phyloP scores from a whole-genome alignment of 176 grass and related monocot genomes.

The Musa schizocarpa region DNA sequence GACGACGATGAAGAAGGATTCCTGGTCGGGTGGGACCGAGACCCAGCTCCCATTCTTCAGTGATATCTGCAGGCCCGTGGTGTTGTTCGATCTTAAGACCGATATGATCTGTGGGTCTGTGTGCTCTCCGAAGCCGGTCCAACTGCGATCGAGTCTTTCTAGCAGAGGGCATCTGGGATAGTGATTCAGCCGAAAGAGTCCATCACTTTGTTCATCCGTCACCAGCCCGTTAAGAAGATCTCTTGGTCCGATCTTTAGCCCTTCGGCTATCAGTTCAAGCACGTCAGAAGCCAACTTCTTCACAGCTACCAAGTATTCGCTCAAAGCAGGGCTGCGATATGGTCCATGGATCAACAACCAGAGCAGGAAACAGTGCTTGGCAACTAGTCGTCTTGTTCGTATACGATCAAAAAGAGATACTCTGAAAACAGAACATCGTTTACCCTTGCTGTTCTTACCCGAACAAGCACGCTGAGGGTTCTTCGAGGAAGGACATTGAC shows the following conservation, averaged over 20 bases:
- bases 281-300: slow-evolving; percentile 2
- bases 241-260: neutral
- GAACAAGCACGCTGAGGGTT: slow-evolving; percentile 30
- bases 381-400: neutral
- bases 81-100: slow-evolving; percentile 10
- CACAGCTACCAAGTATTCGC: neutral
- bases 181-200: slow-evolving; percentile 11
- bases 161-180: slow-evolving; percentile 14
- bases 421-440: too few species aligned
- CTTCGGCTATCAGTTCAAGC: slow-evolving; percentile 13
- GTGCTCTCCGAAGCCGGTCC: slow-evolving; percentile 20
- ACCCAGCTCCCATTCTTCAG: slow-evolving; percentile 16
- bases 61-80: slow-evolving; percentile 1
- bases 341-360: neutral
- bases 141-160: slow-evolving; percentile 5
- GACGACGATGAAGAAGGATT: slow-evolving; percentile 17
- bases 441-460: slow-evolving; percentile 24
- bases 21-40: slow-evolving; percentile 4
- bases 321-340: slow-evolving; percentile 13
- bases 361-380: neutral
- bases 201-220: neutral
- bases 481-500: slow-evolving; percentile 24
- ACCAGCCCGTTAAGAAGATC: neutral
- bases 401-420: too few species aligned
- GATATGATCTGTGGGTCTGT: slow-evolving; percentile 19